Evolutionary conservation across 2,329 filamentous ascomycete genomes (phyloP), one percentile per base, ranked within the genome.

Genomic region (Didymella lethalis): DNA sequence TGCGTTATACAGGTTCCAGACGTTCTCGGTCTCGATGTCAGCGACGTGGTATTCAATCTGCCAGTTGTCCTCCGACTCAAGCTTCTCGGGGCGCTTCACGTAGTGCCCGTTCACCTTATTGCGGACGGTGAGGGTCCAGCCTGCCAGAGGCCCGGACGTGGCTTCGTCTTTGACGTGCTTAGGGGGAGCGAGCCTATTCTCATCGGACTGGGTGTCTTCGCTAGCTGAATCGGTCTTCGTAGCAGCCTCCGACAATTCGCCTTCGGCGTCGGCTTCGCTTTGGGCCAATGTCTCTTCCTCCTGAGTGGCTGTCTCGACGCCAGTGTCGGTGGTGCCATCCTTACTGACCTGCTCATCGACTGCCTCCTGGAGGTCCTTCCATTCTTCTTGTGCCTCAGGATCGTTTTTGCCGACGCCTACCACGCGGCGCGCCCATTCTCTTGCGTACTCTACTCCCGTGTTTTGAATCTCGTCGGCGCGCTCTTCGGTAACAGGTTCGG

Each of bases 381-480:
- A 76, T 26, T 67, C 71, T 14, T 63, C 59, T 61, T 73, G 69
- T 47, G 67, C 71, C 65, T 70, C 62, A 2, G 69, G 59, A 16
- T 74, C 66, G 32, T 75, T 66, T 12, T 66, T 62, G 7, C 65
- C 54, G 40, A 77, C 31, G 50, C 73, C 86, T 43, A 88, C 79
- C 16, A 92, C 83, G 14, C 82, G 77, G 38, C 81, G 82, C 74
- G 96, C 90, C 65, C 91, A 91, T 12, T 85, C 85, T 47, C 90
- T 87, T 23, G 93, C 84, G 32, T 86, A 84, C 18, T 82, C 85
- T 63, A 86, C 86, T 57, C 86, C 88, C 14, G 83, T 83, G 23
- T 82, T 85, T 74, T 98, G 94, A n/a, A 95, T 90, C 12, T 79
- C 76, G 18, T 89, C 80, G 62, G 96, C 91, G 52, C 92, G 83